Evolutionary conservation across 1,284 basidiomycete genomes (phyloP).

Genomic region (Cerioporus squamosus): DNA sequence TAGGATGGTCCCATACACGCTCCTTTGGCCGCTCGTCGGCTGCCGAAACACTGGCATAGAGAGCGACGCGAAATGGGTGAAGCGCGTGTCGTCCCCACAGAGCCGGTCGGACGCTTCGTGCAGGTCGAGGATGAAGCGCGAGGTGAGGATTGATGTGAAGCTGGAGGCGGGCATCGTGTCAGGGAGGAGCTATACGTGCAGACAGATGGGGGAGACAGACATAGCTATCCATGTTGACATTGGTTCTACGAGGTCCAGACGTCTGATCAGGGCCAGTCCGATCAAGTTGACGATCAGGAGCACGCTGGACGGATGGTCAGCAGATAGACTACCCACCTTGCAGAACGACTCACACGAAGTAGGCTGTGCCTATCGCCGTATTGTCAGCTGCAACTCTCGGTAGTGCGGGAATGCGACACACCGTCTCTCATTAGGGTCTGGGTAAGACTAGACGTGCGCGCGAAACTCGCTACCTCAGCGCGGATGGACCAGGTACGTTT

Average conservation of each 20-base stretch:
- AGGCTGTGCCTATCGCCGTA: background rate
- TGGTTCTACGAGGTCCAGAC: background rate
- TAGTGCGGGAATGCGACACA: background rate
- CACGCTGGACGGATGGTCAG: background rate
- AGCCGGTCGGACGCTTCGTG: background rate
- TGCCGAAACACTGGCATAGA: no score
- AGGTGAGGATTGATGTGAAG: slow-evolving; percentile 3
- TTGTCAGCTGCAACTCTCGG: background rate
- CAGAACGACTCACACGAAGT: slow-evolving; percentile 2
- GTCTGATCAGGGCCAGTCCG: no score
- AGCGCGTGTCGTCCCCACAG: background rate
- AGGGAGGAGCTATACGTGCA: no score
- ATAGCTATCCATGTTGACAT: slow-evolving; percentile 6
- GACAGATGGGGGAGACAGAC: background rate
- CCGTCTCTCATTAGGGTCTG: slow-evolving; percentile 2
- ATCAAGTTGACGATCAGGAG: background rate
- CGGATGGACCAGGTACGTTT: background rate
- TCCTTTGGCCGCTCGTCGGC: no score
- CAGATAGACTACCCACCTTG: no score
- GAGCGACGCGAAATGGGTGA: no score
- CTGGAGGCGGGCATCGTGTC: background rate
- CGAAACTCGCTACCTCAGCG: background rate
- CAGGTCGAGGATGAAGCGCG: slow-evolving; percentile 14
- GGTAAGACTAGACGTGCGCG: background rate
- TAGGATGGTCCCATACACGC: no score